Percentiles rank a stretch among this genome's conserved stretches.
phyloP scores from a whole-genome alignment of 345 rosid species.

The Eucalyptus camaldulensis region DNA sequence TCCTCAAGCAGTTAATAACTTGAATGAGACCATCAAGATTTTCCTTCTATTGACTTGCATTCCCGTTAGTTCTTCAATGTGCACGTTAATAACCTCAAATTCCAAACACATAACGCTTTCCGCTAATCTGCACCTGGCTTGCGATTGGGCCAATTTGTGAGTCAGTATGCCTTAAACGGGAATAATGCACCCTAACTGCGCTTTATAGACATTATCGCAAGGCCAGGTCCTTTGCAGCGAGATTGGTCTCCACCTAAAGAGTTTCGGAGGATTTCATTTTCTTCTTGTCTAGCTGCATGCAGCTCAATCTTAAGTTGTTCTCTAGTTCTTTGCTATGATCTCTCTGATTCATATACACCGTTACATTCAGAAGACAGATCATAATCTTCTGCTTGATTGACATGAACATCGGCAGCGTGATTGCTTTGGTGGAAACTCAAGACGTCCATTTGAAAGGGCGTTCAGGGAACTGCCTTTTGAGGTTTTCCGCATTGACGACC shows the following conservation, averaged over 20 bases:
- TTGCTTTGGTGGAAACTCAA: neutral
- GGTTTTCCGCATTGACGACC: neutral
- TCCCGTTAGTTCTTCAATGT: constrained; percentile 8
- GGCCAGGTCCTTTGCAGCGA: constrained; percentile 9
- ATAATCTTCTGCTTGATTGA: neutral
- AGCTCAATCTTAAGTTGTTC: constrained; percentile 6
- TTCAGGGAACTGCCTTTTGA: neutral
- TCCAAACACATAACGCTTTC: neutral
- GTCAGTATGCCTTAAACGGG: constrained; percentile 1
- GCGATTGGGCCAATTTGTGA: constrained; percentile 2
- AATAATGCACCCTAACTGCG: constrained; percentile 17
- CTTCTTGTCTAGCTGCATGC: constrained; percentile 25
- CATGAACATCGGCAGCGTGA: neutral
- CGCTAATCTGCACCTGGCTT: constrained; percentile 4
- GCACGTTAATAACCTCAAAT: constrained; percentile 6
- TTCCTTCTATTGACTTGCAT: neutral
- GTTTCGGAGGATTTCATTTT: constrained; percentile 14
- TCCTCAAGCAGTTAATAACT: constrained; percentile 5
- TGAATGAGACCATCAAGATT: constrained; percentile 11
- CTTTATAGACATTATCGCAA: neutral
- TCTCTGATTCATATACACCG: neutral
- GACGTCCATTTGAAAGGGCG: constrained; percentile 3
- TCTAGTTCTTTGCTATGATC: neutral
- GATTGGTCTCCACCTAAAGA: constrained; percentile 21
- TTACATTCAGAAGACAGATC: neutral